Conservation (phyloP, 148 eudicot genomes). For the Camellia sinensis region DNA sequence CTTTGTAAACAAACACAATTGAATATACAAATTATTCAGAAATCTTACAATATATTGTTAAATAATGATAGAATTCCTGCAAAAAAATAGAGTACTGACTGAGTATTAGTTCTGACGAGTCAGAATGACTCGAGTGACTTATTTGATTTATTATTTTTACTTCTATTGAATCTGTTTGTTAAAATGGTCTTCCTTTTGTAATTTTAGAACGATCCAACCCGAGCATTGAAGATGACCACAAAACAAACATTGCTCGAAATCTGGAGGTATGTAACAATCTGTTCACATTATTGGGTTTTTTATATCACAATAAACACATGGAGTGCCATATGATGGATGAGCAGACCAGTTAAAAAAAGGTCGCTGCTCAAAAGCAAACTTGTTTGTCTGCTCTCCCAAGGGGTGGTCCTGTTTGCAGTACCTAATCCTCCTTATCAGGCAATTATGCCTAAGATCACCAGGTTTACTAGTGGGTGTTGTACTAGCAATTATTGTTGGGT, state of each 20-base stretch:
- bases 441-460: background rate
- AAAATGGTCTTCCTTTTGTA: conserved; percentile 3
- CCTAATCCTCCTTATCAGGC: background rate
- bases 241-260: conserved; percentile 72
- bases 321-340: background rate
- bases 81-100: background rate
- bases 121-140: background rate
- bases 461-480: background rate
- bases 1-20: too few species aligned
- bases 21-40: too few species aligned
- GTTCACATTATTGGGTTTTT: background rate
- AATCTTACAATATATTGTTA: too few species aligned
- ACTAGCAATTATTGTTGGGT: background rate
- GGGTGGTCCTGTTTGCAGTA: background rate
- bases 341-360: background rate
- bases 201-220: conserved; percentile 62
- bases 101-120: background rate
- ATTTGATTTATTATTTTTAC: conserved; percentile 2
- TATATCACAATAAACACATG: background rate
- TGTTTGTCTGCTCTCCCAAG: background rate
- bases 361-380: background rate
- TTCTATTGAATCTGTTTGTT: background rate
- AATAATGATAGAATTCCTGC: background rate
- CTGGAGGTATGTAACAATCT: conserved; percentile 55
- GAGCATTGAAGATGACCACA: conserved; percentile 77